These are phyloP conservation scores for Arthrobotrys conoides DNA, from an alignment of 2,329 filamentous ascomycete species.

Conservation along the genomic window DNA sequence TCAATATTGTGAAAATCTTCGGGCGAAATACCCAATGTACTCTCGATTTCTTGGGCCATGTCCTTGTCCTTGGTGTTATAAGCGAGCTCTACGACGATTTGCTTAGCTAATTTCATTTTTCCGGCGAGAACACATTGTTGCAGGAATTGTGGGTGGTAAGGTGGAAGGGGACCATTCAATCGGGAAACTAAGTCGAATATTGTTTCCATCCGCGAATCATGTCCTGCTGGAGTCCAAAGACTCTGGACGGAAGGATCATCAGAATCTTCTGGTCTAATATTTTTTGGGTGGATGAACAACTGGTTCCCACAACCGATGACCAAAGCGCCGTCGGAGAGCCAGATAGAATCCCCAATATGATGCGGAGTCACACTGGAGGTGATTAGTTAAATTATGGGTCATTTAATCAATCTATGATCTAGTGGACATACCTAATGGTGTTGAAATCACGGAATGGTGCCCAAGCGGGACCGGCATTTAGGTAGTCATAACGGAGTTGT, in stretches of 20 bases:
- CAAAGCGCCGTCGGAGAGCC: slow-evolving; percentile 86
- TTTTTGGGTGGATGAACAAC: slow-evolving; percentile 84
- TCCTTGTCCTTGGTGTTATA: slow-evolving; percentile 47
- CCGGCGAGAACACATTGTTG: slow-evolving; percentile 88
- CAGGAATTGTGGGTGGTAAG: slow-evolving; percentile 93
- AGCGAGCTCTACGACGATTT: slow-evolving; percentile 50
- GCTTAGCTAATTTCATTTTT: slow-evolving; percentile 77
- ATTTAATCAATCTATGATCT: background rate
- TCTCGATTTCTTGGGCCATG: slow-evolving; percentile 51
- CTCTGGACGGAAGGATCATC: slow-evolving; percentile 64
- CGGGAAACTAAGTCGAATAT: slow-evolving; percentile 85
- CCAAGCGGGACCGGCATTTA: slow-evolving; percentile 91
- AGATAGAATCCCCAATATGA: slow-evolving; percentile 92
- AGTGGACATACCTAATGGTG: slow-evolving; percentile 73
- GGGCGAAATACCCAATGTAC: slow-evolving; percentile 66
- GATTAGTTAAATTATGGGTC: slow-evolving; percentile 3
- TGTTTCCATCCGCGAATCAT: slow-evolving; percentile 73
- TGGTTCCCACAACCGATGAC: slow-evolving; percentile 93
- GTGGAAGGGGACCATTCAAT: slow-evolving; percentile 86
- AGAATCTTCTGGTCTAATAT: slow-evolving; percentile 71
- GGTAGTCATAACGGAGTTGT: slow-evolving; percentile 91
- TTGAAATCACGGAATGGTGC: slow-evolving; percentile 84
- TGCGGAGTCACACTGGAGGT: slow-evolving; percentile 77
- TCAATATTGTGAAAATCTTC: slow-evolving; percentile 70
- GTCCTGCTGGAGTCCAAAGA: slow-evolving; percentile 70